Percentiles rank a stretch among this genome's conserved stretches.
phyloP scores from a whole-genome alignment of 1,284 basidiomycete species.

The Apiotrichum veenhuisii region DNA sequence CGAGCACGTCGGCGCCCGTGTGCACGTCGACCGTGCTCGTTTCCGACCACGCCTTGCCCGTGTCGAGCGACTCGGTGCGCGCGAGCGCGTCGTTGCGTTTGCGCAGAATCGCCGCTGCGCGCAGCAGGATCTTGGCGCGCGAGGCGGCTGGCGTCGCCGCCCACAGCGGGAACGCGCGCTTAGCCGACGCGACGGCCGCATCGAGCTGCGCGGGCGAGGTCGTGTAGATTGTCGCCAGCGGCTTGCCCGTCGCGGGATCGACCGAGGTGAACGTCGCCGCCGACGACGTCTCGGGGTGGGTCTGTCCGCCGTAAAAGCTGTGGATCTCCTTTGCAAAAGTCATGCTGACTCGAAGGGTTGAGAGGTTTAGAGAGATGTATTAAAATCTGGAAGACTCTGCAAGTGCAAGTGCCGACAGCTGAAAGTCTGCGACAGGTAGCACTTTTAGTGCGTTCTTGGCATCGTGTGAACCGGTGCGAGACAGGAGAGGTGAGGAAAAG shows the following conservation, averaged over 20 bases:
- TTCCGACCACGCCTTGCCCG: constrained; percentile 19
- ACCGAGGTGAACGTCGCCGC: constrained; percentile 12
- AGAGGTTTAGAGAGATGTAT: too few species aligned
- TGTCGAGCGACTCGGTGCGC: constrained; percentile 17
- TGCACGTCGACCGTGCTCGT: constrained; percentile 16
- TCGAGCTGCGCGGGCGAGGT: constrained; percentile 16
- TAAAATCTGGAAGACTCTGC: too few species aligned
- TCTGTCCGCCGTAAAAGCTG: constrained; percentile 16
- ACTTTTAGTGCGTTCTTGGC: too few species aligned
- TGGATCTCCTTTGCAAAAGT: constrained; percentile 16
- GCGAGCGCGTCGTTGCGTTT: constrained; percentile 20
- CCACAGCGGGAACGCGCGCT: constrained; percentile 13
- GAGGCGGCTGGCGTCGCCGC: constrained; percentile 5
- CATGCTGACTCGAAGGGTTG: constrained; percentile 1
- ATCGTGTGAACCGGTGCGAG: too few species aligned
- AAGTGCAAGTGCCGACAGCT: too few species aligned
- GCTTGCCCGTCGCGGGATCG: constrained; percentile 12
- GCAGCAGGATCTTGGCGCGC: constrained; percentile 15
- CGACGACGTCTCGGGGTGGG: constrained; percentile 9
- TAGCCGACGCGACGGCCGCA: constrained; percentile 9
- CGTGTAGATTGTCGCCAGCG: constrained; percentile 15
- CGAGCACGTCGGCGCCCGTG: constrained; percentile 18
- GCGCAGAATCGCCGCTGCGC: constrained; percentile 12
- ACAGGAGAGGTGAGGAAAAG: too few species aligned
- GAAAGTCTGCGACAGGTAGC: too few species aligned